These are phyloP conservation scores for Amylocarpus encephaloides DNA, from an alignment of 2,329 filamentous ascomycete species.

Conservation along the genomic window DNA sequence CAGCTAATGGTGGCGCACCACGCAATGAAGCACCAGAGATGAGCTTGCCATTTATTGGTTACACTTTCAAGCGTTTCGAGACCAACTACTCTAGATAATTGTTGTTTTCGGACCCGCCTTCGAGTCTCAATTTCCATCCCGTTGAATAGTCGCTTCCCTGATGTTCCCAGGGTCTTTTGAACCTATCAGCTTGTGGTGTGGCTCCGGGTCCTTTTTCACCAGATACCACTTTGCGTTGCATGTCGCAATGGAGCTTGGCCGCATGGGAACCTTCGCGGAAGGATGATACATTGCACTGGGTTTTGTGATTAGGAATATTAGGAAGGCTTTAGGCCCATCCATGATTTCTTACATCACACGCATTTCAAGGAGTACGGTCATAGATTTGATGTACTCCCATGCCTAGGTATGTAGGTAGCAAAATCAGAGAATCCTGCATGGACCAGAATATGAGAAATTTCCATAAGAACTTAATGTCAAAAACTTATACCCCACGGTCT, in stretches of 20 bases:
- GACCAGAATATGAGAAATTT: conserved; percentile 3
- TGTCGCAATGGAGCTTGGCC: conserved; percentile 12
- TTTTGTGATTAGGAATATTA: conserved; percentile 8
- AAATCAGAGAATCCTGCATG: not conserved
- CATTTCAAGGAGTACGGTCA: conserved; percentile 21
- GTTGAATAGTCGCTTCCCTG: not conserved
- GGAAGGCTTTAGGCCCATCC: conserved; percentile 9
- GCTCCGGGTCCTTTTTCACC: conserved; percentile 7
- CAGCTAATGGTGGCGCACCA: conserved; percentile 45
- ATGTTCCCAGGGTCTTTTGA: not conserved
- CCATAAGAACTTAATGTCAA: not conserved
- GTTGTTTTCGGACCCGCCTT: not conserved
- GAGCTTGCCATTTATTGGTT: conserved; percentile 92
- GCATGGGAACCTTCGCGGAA: conserved; percentile 6
- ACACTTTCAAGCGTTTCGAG: conserved; percentile 96
- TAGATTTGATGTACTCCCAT: conserved; percentile 13
- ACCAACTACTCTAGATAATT: conserved; percentile 56
- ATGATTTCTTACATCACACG: conserved; percentile 16
- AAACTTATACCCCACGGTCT: not conserved
- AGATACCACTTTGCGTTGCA: conserved; percentile 21
- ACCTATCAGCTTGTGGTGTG: conserved; percentile 5
- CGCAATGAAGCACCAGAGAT: conserved; percentile 84
- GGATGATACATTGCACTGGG: conserved; percentile 9
- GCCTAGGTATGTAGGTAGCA: not conserved
- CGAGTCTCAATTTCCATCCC: not conserved